Evolutionary conservation across 2,329 filamentous ascomycete species (phyloP).

Genomic region (Alternaria alternata): DNA sequence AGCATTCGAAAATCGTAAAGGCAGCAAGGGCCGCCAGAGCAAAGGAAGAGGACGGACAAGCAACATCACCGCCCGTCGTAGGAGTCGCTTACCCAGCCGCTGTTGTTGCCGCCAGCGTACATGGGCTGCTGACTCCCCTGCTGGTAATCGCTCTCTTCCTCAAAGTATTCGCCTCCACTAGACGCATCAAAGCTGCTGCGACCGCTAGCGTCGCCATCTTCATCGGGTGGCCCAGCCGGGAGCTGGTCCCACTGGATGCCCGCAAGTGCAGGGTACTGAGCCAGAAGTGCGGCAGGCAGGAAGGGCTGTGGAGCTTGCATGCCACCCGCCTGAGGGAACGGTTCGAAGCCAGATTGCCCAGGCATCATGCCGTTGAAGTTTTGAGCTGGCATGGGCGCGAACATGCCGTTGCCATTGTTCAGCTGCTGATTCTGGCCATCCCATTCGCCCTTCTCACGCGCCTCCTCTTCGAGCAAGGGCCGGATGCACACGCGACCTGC

Average conservation of each 20-base stretch:
- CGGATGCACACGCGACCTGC: constrained; percentile 97
- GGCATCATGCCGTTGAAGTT: constrained; percentile 45
- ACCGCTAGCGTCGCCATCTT: constrained; percentile 72
- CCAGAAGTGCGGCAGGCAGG: constrained; percentile 85
- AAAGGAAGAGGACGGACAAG: not conserved
- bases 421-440: constrained; percentile 65
- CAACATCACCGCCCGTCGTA: constrained; percentile 20
- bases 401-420: constrained; percentile 55
- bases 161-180: constrained; percentile 72
- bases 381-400: constrained; percentile 40
- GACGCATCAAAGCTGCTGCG: constrained; percentile 80
- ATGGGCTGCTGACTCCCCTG: constrained; percentile 34
- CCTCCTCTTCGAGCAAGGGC: constrained; percentile 94
- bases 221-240: constrained; percentile 66
- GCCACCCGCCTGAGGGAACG: constrained; percentile 34
- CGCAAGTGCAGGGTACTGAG: constrained; percentile 93
- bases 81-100: constrained; percentile 49
- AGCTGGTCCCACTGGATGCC: constrained; percentile 86
- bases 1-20: constrained; percentile 8
- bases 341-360: constrained; percentile 46
- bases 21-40: not conserved
- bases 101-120: constrained; percentile 39
- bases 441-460: constrained; percentile 76
- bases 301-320: constrained; percentile 49
- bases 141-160: constrained; percentile 68